A percentile compares a stretch with the other conserved stretches of the same genome.
Evolutionary conservation across 352 stramenopile species (phyloP).

Genomic region (Globisporangium cylindrosporum): DNA sequence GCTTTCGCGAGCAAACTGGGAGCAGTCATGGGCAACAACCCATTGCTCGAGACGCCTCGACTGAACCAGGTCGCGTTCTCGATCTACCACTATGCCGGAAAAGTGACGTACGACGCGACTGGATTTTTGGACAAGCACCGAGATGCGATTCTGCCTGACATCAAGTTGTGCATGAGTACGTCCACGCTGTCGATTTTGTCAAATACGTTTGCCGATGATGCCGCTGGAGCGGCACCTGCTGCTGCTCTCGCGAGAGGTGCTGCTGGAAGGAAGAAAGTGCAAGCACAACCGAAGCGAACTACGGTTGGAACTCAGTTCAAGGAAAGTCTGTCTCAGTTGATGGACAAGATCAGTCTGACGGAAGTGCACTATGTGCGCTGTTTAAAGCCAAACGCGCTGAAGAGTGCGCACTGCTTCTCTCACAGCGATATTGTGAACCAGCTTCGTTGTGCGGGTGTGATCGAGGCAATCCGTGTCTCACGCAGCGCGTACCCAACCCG

Average conservation of each 20-base stretch:
- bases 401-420: conserved; percentile 69
- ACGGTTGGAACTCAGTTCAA: conserved; percentile 87
- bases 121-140: conserved; percentile 86
- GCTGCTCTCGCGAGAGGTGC: conserved; percentile 9
- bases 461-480: conserved; percentile 85
- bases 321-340: conserved; percentile 74
- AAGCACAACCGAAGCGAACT: conserved; percentile 59
- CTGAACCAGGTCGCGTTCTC: conserved; percentile 83
- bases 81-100: conserved; percentile 85
- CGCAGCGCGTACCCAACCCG: conserved; percentile 83
- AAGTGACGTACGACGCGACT: conserved; percentile 80
- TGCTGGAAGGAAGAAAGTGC: conserved; percentile 38
- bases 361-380: conserved; percentile 87
- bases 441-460: conserved; percentile 79
- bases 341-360: conserved; percentile 86
- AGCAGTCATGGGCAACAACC: conserved; percentile 87
- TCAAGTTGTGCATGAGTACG: conserved; percentile 84
- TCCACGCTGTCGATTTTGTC: conserved; percentile 59
- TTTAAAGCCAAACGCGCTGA: conserved; percentile 78
- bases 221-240: conserved; percentile 5
- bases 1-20: conserved; percentile 88
- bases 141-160: conserved; percentile 79
- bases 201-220: conserved; percentile 66
- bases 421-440: conserved; percentile 80
- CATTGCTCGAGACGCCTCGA: conserved; percentile 77